Evolutionary conservation across 2,329 filamentous ascomycete genomes (phyloP).

Genomic region (Colletotrichum scovillei): DNA sequence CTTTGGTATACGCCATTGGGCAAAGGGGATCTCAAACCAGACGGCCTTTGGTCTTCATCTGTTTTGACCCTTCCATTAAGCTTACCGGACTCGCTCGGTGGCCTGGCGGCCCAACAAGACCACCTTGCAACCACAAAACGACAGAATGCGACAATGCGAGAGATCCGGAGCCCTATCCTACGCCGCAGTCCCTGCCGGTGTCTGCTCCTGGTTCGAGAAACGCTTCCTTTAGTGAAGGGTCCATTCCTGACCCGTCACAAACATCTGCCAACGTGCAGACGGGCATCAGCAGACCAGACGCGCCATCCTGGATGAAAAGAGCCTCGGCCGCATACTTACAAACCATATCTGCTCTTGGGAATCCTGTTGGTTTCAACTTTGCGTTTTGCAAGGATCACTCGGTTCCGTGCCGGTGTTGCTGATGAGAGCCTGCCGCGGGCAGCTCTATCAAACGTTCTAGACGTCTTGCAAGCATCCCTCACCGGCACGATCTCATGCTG

Average conservation of each 20-base stretch:
- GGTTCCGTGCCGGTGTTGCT: background rate
- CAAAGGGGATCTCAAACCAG: conserved; percentile 36
- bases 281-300: background rate
- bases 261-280: background rate
- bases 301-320: conserved; percentile 7
- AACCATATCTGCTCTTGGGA: background rate
- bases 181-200: conserved; percentile 22
- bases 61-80: conserved; percentile 54
- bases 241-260: conserved; percentile 36
- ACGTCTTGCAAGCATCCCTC: background rate
- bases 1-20: conserved; percentile 57
- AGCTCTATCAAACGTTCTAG: conserved; percentile 10
- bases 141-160: background rate
- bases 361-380: conserved; percentile 25
- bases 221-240: conserved; percentile 15
- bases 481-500: background rate
- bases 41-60: conserved; percentile 53
- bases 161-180: background rate
- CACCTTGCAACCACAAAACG: background rate
- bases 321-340: conserved; percentile 19
- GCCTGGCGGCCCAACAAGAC: conserved; percentile 33
- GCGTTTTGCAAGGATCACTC: conserved; percentile 11
- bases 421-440: background rate
- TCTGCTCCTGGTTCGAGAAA: conserved; percentile 15
- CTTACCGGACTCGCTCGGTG: conserved; percentile 43